These are phyloP conservation scores for Alternaria burnsii DNA, from an alignment of 2,329 filamentous ascomycete genomes.

Conservation along the genomic window DNA sequence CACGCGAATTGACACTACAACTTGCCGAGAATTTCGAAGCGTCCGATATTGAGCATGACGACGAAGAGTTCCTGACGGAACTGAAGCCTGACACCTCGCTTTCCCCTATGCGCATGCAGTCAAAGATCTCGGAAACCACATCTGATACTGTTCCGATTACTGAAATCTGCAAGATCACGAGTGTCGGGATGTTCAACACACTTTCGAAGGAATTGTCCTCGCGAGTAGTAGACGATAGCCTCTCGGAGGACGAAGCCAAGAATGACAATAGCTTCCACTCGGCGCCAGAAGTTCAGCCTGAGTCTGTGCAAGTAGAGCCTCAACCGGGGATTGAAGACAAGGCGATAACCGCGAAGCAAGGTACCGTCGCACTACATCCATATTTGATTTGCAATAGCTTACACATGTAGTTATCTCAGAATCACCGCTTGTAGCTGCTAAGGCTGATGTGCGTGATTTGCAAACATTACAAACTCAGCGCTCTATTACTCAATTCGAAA, in stretches of 20 bases:
- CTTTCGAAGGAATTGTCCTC: not conserved
- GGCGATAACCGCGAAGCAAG: slow-evolving; percentile 9
- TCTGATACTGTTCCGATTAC: not conserved
- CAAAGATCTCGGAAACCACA: not conserved
- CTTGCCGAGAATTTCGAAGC: not conserved
- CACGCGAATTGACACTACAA: not conserved
- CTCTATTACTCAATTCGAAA: not conserved
- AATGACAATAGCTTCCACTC: slow-evolving; percentile 37
- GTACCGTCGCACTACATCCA: not conserved
- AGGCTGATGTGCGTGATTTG: not conserved
- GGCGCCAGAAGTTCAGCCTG: slow-evolving; percentile 30
- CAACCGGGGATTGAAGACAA: not conserved
- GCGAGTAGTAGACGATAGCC: slow-evolving; percentile 8
- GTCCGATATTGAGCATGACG: not conserved
- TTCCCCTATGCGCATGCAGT: not conserved
- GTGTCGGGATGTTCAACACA: not conserved
- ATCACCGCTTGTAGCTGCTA: not conserved
- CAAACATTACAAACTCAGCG: not conserved
- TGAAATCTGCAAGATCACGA: not conserved
- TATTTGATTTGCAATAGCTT: not conserved
- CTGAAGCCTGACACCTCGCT: not conserved
- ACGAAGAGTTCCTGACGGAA: not conserved
- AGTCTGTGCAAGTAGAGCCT: slow-evolving; percentile 12
- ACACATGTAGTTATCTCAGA: not conserved
- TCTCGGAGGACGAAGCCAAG: slow-evolving; percentile 36